Conservation (phyloP, 192 early-diverging fungal species). For the Backusella westeae region DNA sequence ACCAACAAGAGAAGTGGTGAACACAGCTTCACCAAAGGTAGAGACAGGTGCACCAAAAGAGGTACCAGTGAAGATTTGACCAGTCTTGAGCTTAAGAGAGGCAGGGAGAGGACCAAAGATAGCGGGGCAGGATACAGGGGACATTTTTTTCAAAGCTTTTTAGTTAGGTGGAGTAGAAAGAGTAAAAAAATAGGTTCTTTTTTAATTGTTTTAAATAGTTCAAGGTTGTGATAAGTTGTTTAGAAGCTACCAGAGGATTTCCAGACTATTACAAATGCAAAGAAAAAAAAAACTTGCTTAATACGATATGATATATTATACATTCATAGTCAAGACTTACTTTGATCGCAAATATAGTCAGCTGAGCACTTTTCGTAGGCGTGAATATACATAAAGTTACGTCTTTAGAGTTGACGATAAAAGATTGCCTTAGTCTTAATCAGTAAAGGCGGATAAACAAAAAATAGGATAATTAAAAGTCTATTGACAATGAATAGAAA, state of each 20-base stretch:
- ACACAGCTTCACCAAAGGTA: slow-evolving; percentile 88
- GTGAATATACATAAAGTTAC: slow-evolving; percentile 72
- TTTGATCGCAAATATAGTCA: slow-evolving; percentile 91
- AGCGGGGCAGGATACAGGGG: slow-evolving; percentile 8
- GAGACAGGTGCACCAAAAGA: slow-evolving; percentile 82
- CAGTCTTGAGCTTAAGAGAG: slow-evolving; percentile 73
- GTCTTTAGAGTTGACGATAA: slow-evolving; percentile 7
- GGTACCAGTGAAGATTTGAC: slow-evolving; percentile 77
- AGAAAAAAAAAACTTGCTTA: neutral
- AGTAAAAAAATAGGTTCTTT: neutral
- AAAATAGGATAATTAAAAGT: neutral
- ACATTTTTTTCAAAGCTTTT: slow-evolving; percentile 10
- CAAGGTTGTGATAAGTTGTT: neutral
- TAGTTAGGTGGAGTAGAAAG: neutral
- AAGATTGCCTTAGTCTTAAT: neutral
- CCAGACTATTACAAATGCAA: slow-evolving; percentile 19
- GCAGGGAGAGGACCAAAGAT: slow-evolving; percentile 45
- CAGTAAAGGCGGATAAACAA: neutral
- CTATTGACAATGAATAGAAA: slow-evolving; percentile 6
- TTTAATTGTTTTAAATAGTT: neutral
- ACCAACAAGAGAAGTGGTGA: slow-evolving; percentile 92
- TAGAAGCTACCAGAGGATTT: slow-evolving; percentile 22
- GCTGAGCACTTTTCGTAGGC: slow-evolving; percentile 81
- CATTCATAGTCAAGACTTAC: slow-evolving; percentile 33
- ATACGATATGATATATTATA: neutral